Base-by-base conservation (phyloP, 768 basidiomycete species). In the Agrocybe chaxingu region DNA sequence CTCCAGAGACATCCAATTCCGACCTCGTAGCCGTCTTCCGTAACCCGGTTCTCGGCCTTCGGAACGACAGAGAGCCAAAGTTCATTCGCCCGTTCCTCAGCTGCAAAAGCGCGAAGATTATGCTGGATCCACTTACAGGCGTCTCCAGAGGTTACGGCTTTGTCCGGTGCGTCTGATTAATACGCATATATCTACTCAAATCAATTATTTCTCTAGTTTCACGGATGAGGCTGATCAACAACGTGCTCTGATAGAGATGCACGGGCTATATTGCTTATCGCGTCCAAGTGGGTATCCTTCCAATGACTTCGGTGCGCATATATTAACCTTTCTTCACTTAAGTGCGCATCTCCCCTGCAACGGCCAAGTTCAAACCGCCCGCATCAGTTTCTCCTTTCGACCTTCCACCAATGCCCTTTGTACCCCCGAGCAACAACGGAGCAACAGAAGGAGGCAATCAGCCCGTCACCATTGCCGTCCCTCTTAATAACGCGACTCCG, bases 91-190 rank as follows among this genome's bases (percentile, higher is more conserved):
- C 92, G 2, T 97, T 96, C 70, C 69, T 82, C 34, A 94, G 91
- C 65, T 94, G 92, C 70, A 93, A 92, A 74, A 94, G 92, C 66
- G 94, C 94, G 30, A 94, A 93, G 73, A 96, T 92, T 57, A 94
- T 94, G 92, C 73, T 92, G 42, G 92, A 94, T 66, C 92, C 93
- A 2, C 80, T 87, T 16, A 92, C 92, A 4, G 92, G 92, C 12
- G 82, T 92, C 16, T 92, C 89, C 29, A 78, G 91, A 54, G 93
- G 93, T 3, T 96, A 95, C 66, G 93, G 93, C 29, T 96, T 96
- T 62, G 93, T 97, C 35, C 79, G 94, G 89, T 86, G 53, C 46
- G 80, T 67, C 47, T 1, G 42, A 16, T 9, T 48, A 33, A 56
- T 42, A 36, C 40, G 42, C 43, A 45, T 51, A 42, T 46, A 45